Base-by-base conservation (phyloP, 73 alveolate species). In the Uronychia setigera region DNA sequence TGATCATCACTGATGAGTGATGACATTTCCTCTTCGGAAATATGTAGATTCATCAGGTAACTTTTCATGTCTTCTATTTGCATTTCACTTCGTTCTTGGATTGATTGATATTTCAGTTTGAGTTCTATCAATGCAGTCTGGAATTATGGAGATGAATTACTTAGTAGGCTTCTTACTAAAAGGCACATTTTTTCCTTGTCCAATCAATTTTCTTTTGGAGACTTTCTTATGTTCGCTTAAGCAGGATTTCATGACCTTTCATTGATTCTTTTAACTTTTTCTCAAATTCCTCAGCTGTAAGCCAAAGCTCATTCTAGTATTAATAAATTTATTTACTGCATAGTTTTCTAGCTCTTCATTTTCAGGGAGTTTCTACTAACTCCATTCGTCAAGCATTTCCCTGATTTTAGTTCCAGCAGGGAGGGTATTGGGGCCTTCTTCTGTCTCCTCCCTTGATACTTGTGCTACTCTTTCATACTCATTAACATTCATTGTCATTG, bases 201-300 rank as follows among this genome's bases (percentile, higher is more conserved):
- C 19, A 46, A 11, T 46, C 67, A 46, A 46, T 19, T 5, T 19
- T 46, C 67, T 5, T 19, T 19, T 46, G n/a, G 67, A 11, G 5
- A 11, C 19, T 46, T 19, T 5, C 67, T 19, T 46, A 19, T 11
- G 67, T 19, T 46, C 67, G 5, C 19, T 19, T 46, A 46, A 46
- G 19, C 19, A 46, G n/a, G 32, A 76, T 25, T 31, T 76, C 59
- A 5, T 28, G n/a, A 1, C 81, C 81, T 30, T 32, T 76, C 27
- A 9, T 30, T 31, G 32, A 26, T 76, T 26, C 46, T 76, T 31
- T 25, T 5, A 76, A 58, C 32, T 76, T 32, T 30, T 31, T 25
- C 59, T 76, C 81, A 58, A 76, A 76, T 5, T 76, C 81, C 59
- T 76, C 59, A 25, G 59, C 59, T 26, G 81, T 28, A 9, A 76